A percentile compares a stretch with the other conserved stretches of the same genome.
phyloP scores from a whole-genome alignment of 495 filamentous ascomycete species.

The Hyphodiscus hymeniophilus region DNA sequence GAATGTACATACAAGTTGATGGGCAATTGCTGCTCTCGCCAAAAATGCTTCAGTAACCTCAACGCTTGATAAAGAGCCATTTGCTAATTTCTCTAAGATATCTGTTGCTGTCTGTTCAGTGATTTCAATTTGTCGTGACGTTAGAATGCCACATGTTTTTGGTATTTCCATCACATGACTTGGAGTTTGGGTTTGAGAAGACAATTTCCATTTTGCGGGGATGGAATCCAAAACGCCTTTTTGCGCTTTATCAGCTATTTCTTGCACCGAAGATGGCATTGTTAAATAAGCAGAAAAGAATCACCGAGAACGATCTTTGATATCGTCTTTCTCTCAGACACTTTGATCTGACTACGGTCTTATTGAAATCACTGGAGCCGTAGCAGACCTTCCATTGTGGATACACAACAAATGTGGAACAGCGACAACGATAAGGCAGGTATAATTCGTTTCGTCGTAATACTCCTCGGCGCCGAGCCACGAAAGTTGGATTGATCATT shows the following conservation, averaged over 20 bases:
- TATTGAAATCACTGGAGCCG: too few species aligned
- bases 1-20: constrained; percentile 52
- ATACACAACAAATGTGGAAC: too few species aligned
- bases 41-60: constrained; percentile 31
- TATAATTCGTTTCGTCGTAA: too few species aligned
- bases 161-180: constrained; percentile 11
- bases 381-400: too few species aligned
- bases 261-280: constrained; percentile 4
- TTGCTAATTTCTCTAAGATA: constrained; percentile 24
- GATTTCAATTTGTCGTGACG: constrained; percentile 34
- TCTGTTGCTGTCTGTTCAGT: constrained; percentile 34
- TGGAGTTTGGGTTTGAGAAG: constrained; percentile 6
- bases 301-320: too few species aligned
- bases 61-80: constrained; percentile 28
- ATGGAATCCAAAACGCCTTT: constrained; percentile 29
- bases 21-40: constrained; percentile 45
- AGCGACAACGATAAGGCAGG: too few species aligned
- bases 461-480: too few species aligned
- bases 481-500: too few species aligned
- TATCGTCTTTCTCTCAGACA: too few species aligned
- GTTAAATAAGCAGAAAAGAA: neutral
- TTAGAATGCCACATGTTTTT: constrained; percentile 12
- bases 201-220: constrained; percentile 22
- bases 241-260: constrained; percentile 35
- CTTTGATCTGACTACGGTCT: too few species aligned